These are phyloP conservation scores for Ceratobasidium sp. DNA, from an alignment of 1,284 basidiomycete genomes.

Conservation along the genomic window DNA sequence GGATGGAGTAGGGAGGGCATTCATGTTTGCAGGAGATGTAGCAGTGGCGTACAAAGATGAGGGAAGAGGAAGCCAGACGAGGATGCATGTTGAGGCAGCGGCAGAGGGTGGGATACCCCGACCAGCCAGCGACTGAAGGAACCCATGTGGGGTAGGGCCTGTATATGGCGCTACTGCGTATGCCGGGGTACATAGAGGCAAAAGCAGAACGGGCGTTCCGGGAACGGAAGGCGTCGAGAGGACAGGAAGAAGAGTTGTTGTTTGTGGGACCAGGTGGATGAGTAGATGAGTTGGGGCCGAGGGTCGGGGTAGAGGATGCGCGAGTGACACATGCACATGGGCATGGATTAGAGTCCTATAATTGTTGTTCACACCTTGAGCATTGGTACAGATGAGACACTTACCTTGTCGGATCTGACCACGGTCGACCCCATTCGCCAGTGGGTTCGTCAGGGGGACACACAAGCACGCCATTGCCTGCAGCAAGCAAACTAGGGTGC, in stretches of 20 bases:
- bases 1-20: constrained; percentile 30
- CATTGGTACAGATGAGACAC: neutral
- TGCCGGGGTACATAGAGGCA: constrained; percentile 23
- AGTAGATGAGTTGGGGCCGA: constrained; percentile 34
- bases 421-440: constrained; percentile 39
- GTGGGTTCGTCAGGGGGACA: constrained; percentile 24
- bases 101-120: constrained; percentile 37
- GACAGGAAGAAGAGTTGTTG: constrained; percentile 20
- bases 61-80: constrained; percentile 37
- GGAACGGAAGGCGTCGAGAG: constrained; percentile 3
- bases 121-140: constrained; percentile 32
- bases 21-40: constrained; percentile 19
- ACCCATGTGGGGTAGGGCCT: constrained; percentile 32
- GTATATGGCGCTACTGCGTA: constrained; percentile 32
- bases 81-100: constrained; percentile 16
- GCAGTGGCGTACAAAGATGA: neutral
- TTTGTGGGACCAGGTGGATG: constrained; percentile 23
- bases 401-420: constrained; percentile 33
- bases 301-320: constrained; percentile 31
- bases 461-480: constrained; percentile 14
- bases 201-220: constrained; percentile 14
- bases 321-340: constrained; percentile 35
- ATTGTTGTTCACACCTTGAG: neutral
- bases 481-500: constrained; percentile 20
- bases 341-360: constrained; percentile 30